A percentile compares a stretch with the other conserved stretches of the same genome.
phyloP scores from a whole-genome alignment of 352 stramenopile species.

The Phytophthora vignae region DNA sequence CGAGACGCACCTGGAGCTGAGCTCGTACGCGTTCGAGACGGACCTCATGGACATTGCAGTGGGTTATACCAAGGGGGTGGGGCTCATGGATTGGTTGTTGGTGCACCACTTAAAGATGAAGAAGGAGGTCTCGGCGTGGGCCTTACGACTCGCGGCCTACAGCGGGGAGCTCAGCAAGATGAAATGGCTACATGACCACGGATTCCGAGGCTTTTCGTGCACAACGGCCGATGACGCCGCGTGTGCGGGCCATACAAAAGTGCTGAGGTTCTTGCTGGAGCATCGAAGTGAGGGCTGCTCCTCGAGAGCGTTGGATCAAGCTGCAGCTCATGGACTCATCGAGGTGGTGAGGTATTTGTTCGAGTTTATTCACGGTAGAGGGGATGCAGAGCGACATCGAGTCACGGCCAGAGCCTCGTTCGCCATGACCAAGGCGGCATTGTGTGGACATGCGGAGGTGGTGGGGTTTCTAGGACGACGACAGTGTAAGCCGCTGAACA shows the following conservation, averaged over 20 bases:
- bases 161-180: conserved; percentile 39
- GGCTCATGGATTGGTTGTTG: conserved; percentile 40
- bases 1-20: conserved; percentile 21
- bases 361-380: conserved; percentile 21
- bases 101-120: conserved; percentile 8
- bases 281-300: conserved; percentile 49
- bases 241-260: conserved; percentile 42
- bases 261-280: conserved; percentile 56
- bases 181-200: conserved; percentile 37
- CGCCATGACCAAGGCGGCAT: conserved; percentile 37
- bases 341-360: conserved; percentile 59
- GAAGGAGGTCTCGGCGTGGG: conserved; percentile 32
- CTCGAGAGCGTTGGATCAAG: conserved; percentile 50
- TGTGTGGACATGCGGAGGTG: conserved; percentile 36
- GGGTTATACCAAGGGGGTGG: conserved; percentile 26
- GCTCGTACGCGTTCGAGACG: conserved; percentile 32
- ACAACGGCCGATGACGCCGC: conserved; percentile 37
- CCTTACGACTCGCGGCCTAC: conserved; percentile 34
- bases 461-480: conserved; percentile 33
- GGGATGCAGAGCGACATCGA: conserved; percentile 18
- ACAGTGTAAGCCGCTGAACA: conserved; percentile 33
- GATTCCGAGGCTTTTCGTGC: conserved; percentile 35
- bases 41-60: conserved; percentile 47
- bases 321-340: conserved; percentile 63
- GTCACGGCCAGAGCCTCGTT: conserved; percentile 36